A percentile compares a stretch with the other conserved stretches of the same genome.
phyloP scores from a whole-genome alignment of 352 stramenopile genomes.

The Pythium dissimile region DNA sequence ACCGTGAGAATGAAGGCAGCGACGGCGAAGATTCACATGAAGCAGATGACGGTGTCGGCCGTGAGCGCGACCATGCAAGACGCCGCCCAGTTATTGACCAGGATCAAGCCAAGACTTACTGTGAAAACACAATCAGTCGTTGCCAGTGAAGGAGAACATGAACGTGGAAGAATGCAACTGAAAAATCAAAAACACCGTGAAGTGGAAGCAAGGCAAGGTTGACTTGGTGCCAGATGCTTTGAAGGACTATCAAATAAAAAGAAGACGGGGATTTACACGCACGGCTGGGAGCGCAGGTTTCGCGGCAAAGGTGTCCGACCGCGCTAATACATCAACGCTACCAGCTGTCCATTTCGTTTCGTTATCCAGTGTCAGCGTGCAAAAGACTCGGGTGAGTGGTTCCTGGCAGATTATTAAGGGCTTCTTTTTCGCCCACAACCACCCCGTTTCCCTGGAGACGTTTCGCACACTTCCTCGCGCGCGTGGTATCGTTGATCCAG shows the following conservation, averaged over 20 bases:
- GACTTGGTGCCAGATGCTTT: too few species aligned
- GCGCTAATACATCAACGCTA: background rate
- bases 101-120: too few species aligned
- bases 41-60: too few species aligned
- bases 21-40: too few species aligned
- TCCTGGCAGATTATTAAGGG: background rate
- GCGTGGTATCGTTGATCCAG: background rate
- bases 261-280: background rate
- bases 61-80: too few species aligned
- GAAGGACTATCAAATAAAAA: background rate
- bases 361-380: background rate
- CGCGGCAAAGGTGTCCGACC: background rate
- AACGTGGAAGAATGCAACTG: too few species aligned
- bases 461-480: background rate
- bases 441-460: background rate
- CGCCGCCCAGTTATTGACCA: too few species aligned
- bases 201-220: too few species aligned
- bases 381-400: background rate
- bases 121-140: too few species aligned
- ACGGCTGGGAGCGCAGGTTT: background rate
- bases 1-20: too few species aligned
- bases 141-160: too few species aligned
- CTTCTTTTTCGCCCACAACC: slow-evolving; percentile 3
- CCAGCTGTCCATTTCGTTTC: background rate
- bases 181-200: too few species aligned